phyloP scores from a whole-genome alignment of 2,329 filamentous ascomycete species.

The Aureobasidium melanogenum region DNA sequence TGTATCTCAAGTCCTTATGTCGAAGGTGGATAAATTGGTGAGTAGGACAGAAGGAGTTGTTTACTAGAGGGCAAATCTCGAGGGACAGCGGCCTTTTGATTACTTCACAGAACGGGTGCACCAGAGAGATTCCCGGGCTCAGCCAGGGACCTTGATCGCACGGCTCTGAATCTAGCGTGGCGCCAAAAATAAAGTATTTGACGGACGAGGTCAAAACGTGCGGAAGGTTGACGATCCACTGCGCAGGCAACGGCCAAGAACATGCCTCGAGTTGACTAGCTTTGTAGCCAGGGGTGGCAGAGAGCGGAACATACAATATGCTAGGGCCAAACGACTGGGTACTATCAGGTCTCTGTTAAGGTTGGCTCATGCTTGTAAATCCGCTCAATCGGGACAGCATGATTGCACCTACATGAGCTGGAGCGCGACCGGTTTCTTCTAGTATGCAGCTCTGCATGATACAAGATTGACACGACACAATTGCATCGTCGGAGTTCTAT shows the following conservation, averaged over 20 bases:
- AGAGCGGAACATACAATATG: neutral
- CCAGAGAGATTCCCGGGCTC: neutral
- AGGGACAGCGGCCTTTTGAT: conserved; percentile 11
- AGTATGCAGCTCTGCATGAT: neutral
- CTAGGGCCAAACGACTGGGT: neutral
- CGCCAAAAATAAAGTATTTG: conserved; percentile 11
- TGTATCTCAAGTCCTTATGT: neutral
- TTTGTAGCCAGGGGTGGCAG: conserved; percentile 2
- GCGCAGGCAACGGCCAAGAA: conserved; percentile 5
- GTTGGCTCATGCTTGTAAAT: neutral
- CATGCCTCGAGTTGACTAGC: neutral
- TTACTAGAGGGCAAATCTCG: neutral
- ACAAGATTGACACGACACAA: neutral
- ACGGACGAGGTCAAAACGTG: conserved; percentile 6
- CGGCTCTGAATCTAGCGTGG: conserved; percentile 9
- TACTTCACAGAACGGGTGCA: neutral
- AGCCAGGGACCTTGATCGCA: neutral
- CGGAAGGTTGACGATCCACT: neutral
- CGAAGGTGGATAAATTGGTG: neutral
- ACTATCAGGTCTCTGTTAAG: neutral
- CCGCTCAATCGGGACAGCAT: neutral
- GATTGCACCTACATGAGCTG: neutral
- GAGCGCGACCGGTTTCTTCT: neutral
- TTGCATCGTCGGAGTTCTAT: neutral
- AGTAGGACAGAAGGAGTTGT: neutral